A percentile compares a stretch with the other conserved stretches of the same genome.
Evolutionary conservation across 2,329 filamentous ascomycete genomes (phyloP).

Genomic region (Epichloe sp.): DNA sequence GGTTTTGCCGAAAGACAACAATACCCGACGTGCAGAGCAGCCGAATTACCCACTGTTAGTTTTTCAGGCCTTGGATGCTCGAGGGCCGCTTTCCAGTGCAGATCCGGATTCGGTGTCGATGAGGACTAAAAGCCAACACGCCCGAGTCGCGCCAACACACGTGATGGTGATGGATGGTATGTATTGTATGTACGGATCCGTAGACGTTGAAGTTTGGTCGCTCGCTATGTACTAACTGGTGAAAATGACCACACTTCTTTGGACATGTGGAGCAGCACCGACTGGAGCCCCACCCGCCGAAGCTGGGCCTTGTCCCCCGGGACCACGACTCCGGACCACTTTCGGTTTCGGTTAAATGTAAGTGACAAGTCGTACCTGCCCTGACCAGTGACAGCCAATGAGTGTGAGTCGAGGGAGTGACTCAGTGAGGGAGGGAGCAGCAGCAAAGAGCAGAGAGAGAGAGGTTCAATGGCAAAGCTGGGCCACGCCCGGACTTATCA

Average conservation of each 20-base stretch:
- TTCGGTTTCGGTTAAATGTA: slow-evolving; percentile 1
- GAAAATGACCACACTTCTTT: too few species aligned
- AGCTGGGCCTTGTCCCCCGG: neutral
- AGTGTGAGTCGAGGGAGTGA: neutral
- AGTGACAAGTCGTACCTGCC: neutral
- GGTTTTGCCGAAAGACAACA: neutral
- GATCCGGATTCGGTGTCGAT: too few species aligned
- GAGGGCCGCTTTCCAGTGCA: too few species aligned
- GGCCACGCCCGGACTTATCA: neutral
- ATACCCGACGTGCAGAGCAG: neutral
- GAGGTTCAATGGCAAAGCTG: neutral
- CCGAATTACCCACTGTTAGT: neutral
- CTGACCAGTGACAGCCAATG: neutral
- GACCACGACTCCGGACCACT: neutral
- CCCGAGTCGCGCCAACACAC: too few species aligned
- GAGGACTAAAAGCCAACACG: too few species aligned
- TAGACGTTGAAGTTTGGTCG: too few species aligned
- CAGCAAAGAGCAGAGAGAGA: too few species aligned
- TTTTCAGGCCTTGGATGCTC: too few species aligned
- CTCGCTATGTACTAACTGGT: too few species aligned
- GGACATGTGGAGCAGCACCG: neutral
- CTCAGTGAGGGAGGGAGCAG: neutral
- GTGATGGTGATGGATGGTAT: too few species aligned
- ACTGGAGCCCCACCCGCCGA: slow-evolving; percentile 3
- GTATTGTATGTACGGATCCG: too few species aligned